These are phyloP conservation scores for Stachybotrys chlorohalonatus DNA, from an alignment of 2,329 filamentous ascomycete species.

Conservation along the genomic window DNA sequence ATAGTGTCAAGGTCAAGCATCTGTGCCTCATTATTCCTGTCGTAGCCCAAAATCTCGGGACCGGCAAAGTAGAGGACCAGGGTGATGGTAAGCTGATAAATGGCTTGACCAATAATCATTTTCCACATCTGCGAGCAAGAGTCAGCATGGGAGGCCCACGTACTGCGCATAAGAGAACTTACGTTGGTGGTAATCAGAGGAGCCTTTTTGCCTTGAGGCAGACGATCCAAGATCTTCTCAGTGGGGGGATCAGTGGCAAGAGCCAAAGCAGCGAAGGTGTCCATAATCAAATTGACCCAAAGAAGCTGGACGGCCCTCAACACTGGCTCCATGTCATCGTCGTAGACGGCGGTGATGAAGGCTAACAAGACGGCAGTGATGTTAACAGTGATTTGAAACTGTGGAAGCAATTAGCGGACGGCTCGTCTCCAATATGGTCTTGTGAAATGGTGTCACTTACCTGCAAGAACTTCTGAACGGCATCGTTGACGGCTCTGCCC, in stretches of 20 bases:
- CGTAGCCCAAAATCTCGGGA: slow-evolving; percentile 40
- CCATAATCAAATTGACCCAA: slow-evolving; percentile 64
- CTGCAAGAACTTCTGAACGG: slow-evolving; percentile 59
- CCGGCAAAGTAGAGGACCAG: slow-evolving; percentile 55
- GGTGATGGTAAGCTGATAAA: slow-evolving; percentile 50
- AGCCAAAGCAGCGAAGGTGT: slow-evolving; percentile 56
- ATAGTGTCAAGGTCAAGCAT: slow-evolving; percentile 41
- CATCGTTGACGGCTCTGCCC: slow-evolving; percentile 59
- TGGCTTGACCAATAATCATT: slow-evolving; percentile 53
- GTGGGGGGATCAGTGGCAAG: slow-evolving; percentile 55
- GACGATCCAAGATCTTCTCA: slow-evolving; percentile 46
- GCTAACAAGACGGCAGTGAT: slow-evolving; percentile 58
- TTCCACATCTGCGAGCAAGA: slow-evolving; percentile 42
- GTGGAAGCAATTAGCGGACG: not conserved
- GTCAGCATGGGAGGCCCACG: not conserved
- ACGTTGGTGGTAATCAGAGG: slow-evolving; percentile 59
- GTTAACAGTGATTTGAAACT: slow-evolving; percentile 63
- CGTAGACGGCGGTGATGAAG: slow-evolving; percentile 51
- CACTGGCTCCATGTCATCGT: slow-evolving; percentile 45
- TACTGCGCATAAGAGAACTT: not conserved
- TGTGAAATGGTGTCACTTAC: slow-evolving; percentile 11
- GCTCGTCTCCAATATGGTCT: not conserved
- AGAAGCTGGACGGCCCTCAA: slow-evolving; percentile 58
- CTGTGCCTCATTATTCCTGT: slow-evolving; percentile 8
- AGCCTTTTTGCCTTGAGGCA: slow-evolving; percentile 52